Evolutionary conservation across 768 basidiomycete species (phyloP).

Genomic region (Pisolithus tinctorius): DNA sequence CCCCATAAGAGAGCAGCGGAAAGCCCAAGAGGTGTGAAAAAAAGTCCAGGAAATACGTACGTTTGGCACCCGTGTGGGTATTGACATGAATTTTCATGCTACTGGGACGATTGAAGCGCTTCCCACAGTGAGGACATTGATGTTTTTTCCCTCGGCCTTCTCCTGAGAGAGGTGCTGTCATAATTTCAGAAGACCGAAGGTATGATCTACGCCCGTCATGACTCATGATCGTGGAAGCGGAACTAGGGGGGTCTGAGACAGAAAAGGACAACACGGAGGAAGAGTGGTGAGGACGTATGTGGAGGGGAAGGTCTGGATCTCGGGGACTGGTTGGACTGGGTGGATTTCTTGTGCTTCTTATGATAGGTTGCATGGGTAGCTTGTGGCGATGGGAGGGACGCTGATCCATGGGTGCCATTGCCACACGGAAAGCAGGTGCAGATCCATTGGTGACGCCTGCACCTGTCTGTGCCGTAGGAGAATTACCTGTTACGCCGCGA

Average conservation of each 20-base stretch:
- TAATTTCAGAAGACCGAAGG: constrained; percentile 22
- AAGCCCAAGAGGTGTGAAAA: constrained; percentile 1
- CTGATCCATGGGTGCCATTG: constrained; percentile 19
- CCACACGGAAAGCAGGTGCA: constrained; percentile 33
- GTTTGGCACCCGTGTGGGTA: constrained; percentile 35
- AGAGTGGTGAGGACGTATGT: constrained; percentile 21
- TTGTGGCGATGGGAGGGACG: constrained; percentile 19
- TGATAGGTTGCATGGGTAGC: background rate
- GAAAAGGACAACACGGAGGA: constrained; percentile 29
- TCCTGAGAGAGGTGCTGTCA: constrained; percentile 19
- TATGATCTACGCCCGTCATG: constrained; percentile 25
- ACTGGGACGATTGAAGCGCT: constrained; percentile 37
- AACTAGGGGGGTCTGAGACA: constrained; percentile 23
- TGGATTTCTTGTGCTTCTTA: constrained; percentile 10
- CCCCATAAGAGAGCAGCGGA: background rate
- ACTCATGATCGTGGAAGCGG: constrained; percentile 21
- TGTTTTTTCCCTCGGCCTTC: constrained; percentile 32
- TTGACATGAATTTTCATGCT: constrained; percentile 38
- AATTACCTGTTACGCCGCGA: constrained; percentile 13
- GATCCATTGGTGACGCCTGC: constrained; percentile 27
- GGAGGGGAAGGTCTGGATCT: constrained; percentile 23
- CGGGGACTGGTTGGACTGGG: constrained; percentile 23
- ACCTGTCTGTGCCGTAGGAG: constrained; percentile 12
- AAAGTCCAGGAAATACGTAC: constrained; percentile 16
- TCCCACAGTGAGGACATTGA: constrained; percentile 32